A percentile compares a stretch with the other conserved stretches of the same genome.
These are phyloP conservation scores for Boletellus sp. DNA, from an alignment of 768 basidiomycete species.

Conservation along the genomic window DNA sequence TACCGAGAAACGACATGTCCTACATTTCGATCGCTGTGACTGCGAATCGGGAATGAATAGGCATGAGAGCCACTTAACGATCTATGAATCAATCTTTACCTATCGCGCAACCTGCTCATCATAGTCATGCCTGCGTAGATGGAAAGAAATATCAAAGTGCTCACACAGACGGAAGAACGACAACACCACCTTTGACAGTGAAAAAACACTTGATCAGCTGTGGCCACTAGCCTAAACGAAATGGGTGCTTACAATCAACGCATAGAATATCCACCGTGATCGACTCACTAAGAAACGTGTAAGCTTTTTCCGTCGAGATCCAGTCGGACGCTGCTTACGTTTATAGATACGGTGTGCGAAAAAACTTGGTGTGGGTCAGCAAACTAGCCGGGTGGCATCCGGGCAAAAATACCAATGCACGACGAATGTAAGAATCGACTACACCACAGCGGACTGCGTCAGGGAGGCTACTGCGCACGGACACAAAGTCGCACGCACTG, in stretches of 20 bases:
- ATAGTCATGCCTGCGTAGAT: background rate
- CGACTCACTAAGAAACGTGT: conserved; percentile 24
- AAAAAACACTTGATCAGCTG: conserved; percentile 1
- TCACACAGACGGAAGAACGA: conserved; percentile 31
- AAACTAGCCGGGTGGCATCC: background rate
- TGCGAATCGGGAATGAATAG: conserved; percentile 14
- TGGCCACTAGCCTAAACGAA: background rate
- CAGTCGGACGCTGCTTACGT: conserved; percentile 28
- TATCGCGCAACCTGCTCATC: conserved; percentile 34
- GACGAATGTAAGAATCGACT: conserved; percentile 20
- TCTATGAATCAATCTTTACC: conserved; percentile 10
- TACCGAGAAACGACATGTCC: background rate
- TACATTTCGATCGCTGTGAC: conserved; percentile 32
- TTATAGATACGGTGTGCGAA: conserved; percentile 42
- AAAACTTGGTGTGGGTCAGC: conserved; percentile 25
- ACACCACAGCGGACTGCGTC: conserved; percentile 6
- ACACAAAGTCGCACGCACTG: conserved; percentile 19
- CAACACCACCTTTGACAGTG: conserved; percentile 22
- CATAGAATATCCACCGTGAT: conserved; percentile 29
- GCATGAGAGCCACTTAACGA: conserved; percentile 12
- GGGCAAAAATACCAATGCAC: conserved; percentile 43
- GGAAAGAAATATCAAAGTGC: conserved; percentile 2
- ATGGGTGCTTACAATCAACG: conserved; percentile 31
- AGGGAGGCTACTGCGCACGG: background rate
- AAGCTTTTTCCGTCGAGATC: background rate